phyloP scores from a whole-genome alignment of 768 basidiomycete species.

The Leccinum longicurvipes region DNA sequence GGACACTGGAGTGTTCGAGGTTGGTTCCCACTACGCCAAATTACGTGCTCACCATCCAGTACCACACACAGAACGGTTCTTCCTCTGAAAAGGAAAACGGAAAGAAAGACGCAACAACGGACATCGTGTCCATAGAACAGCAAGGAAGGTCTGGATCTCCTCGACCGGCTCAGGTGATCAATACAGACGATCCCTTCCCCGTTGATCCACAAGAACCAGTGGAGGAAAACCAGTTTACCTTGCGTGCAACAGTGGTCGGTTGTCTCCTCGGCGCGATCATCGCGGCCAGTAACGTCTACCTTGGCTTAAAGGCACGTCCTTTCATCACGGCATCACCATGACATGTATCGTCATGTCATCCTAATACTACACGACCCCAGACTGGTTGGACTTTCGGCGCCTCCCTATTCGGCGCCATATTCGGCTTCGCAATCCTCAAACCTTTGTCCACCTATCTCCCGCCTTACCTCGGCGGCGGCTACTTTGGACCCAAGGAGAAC shows the following conservation, averaged over 20 bases:
- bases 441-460: not conserved
- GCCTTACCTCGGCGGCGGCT: not conserved
- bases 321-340: not conserved
- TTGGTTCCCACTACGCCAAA: not conserved
- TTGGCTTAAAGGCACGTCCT: not conserved
- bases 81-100: slow-evolving; percentile 4
- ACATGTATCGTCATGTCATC: no score
- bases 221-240: slow-evolving; percentile 1
- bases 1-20: slow-evolving; percentile 2
- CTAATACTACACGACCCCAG: not conserved
- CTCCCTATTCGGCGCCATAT: slow-evolving; percentile 1
- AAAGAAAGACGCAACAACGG: not conserved
- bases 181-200: slow-evolving; percentile 2
- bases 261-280: not conserved
- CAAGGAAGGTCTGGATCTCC: slow-evolving; percentile 3
- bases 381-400: slow-evolving; percentile 2
- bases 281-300: not conserved
- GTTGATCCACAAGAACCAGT: not conserved
- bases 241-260: not conserved
- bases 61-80: not conserved
- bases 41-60: not conserved
- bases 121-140: slow-evolving; percentile 4
- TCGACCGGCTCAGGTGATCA: not conserved
- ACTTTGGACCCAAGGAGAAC: slow-evolving; percentile 3
- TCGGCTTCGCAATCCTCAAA: slow-evolving; percentile 1